Evolutionary conservation across 2,329 filamentous ascomycete genomes (phyloP), one percentile per base, ranked within the genome.

Genomic region (Microthyrium microscopicum): DNA sequence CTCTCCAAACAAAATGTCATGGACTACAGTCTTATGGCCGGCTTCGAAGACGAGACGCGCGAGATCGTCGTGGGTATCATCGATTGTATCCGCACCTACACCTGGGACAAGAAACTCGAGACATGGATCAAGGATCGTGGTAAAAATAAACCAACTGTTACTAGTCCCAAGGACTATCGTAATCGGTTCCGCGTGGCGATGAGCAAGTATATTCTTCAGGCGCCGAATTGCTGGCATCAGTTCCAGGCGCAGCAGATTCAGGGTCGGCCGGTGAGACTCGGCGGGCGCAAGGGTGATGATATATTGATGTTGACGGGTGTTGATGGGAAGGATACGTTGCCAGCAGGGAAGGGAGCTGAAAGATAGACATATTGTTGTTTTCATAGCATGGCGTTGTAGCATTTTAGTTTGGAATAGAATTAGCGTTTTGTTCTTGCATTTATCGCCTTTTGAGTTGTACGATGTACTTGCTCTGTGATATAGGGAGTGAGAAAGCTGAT

Each of bases 41-140:
- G 87, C 1, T 91, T 98, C 28, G 87, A 98, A 47, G 89, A 94
- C 52, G 66, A 68, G 24, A 71, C 74, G 41, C 85, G 87, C 47
- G 87, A 98, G 56, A 70, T 98, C 11, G 83, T 95, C 11, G 85
- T 98, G 2, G 89, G 89, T 4, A 95, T 98, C 47, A 95, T 98
- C 42, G 55, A 98, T 53, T 95, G 89, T 53, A 95, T 98, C 44
- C 74, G 89, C 35, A 98, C 89, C 0, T 98, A 95, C 52, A 98
- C 89, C 0, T 98, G 89, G 84, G 89, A 98, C 61, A 98, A 98
- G 66, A 94, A 94, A 52, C 70, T 98, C n/a, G 89, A 98, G 60
- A 89, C 78, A 35, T 98, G 89, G 89, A 94, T 98, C 67, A 98
- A 98, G 56, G 85, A 95, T 50, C 78, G 87, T 25, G 89, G 91